phyloP scores from a whole-genome alignment of 495 filamentous ascomycete species.

The Emericellopsis terricola region DNA sequence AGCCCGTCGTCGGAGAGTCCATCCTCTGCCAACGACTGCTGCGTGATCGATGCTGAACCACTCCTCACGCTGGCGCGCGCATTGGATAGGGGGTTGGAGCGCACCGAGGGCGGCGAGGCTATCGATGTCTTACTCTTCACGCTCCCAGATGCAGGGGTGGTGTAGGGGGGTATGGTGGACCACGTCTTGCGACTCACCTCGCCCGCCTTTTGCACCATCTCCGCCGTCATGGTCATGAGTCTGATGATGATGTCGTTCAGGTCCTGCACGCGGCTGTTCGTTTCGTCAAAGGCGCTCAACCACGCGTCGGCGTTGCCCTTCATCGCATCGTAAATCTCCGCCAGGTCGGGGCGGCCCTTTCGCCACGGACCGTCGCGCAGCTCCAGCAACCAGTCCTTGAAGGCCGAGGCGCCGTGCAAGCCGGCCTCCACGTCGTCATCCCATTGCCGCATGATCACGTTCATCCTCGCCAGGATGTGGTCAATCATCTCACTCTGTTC shows the following conservation, averaged over 20 bases:
- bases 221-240: constrained; percentile 47
- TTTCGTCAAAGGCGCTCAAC: constrained; percentile 51
- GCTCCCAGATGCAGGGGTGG: not conserved
- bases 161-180: constrained; percentile 3
- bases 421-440: constrained; percentile 66
- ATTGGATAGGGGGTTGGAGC: not conserved
- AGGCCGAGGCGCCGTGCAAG: constrained; percentile 53
- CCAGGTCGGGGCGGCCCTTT: constrained; percentile 27
- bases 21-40: not conserved
- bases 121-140: not conserved
- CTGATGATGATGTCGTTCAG: constrained; percentile 43
- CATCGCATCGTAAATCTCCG: constrained; percentile 62
- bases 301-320: constrained; percentile 75
- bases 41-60: too few relatives aligned
- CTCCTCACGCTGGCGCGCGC: not conserved
- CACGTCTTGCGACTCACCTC: constrained; percentile 48
- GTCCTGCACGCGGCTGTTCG: constrained; percentile 43
- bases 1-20: not conserved
- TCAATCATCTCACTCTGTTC: constrained; percentile 84
- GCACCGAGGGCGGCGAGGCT: not conserved
- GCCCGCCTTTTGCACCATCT: constrained; percentile 62
- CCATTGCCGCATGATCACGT: constrained; percentile 51
- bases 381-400: constrained; percentile 54
- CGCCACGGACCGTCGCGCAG: constrained; percentile 41
- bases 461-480: constrained; percentile 66